These are phyloP conservation scores for Apiospora malaysiana DNA, from an alignment of 2,329 filamentous ascomycete species.

Conservation along the genomic window DNA sequence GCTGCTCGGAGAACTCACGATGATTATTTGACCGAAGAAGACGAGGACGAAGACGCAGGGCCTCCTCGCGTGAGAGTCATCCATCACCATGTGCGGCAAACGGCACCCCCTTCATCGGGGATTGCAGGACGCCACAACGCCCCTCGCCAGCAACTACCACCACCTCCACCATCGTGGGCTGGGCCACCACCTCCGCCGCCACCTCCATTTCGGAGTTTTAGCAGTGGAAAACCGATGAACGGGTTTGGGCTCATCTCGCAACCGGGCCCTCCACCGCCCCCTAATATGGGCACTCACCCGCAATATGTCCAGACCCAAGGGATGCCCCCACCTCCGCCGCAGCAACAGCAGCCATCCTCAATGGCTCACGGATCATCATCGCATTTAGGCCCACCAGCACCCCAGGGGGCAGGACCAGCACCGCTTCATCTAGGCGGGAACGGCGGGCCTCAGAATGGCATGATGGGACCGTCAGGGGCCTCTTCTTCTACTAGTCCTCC, in stretches of 20 bases:
- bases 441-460: slow-evolving; percentile 9
- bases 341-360: slow-evolving; percentile 13
- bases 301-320: background rate
- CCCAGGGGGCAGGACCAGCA: background rate
- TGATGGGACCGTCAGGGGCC: background rate
- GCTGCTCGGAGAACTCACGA: background rate
- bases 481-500: background rate
- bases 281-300: background rate
- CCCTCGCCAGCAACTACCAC: slow-evolving; percentile 19
- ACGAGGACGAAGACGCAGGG: slow-evolving; percentile 8
- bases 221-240: slow-evolving; percentile 10
- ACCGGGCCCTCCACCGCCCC: slow-evolving; percentile 21
- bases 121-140: slow-evolving; percentile 23
- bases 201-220: background rate
- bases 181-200: slow-evolving; percentile 18
- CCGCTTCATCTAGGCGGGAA: slow-evolving; percentile 18
- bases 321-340: slow-evolving; percentile 1
- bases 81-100: background rate
- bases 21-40: background rate
- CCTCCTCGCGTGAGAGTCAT: slow-evolving; percentile 22
- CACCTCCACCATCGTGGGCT: slow-evolving; percentile 28
- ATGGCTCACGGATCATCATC: background rate
- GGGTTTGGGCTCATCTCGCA: slow-evolving; percentile 3
- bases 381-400: background rate
- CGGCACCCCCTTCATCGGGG: background rate